Base-by-base conservation (phyloP, 1,284 basidiomycete species). In the Cutaneotrichosporon arboriforme region DNA sequence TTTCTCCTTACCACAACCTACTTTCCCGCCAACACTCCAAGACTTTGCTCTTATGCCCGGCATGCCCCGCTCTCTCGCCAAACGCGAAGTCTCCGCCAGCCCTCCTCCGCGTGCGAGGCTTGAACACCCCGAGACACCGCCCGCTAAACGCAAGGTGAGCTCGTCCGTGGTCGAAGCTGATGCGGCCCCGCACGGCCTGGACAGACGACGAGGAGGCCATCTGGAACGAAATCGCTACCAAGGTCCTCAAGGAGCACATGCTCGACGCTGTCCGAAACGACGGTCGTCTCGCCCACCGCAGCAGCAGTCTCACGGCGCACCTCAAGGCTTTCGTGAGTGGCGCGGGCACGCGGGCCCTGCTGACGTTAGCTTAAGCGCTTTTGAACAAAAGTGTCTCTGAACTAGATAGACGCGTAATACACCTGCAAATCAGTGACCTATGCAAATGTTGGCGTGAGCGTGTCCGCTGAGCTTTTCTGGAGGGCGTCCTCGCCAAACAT, bases 321-420 rank as follows among this genome's bases (percentile, higher is more conserved):
- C 43, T 59, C 22, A 55, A 52, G 8, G 60, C 65, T 21, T 46
- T 64, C 36, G 67, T 69, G 37, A 57, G 69, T 63, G 23, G 26
- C 21, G 8, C 5, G 12, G 8, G 1, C 8, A 1, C 4, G n/a
- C 5, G 12, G n/a, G 8, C 10, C 4, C 7, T 2, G 44, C 45
- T 58, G 23, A 51, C 21, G 9, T 13, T 42, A 58, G 56, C 21
- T 52, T 5, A 46, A 37, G 15, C 45, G 15, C 39, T 18, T n/a
- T 13, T 20, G 18, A 13, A 17, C 37, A 8, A n/a, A 7, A 38
- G 37, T 38, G 10, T 31, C 7, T 31, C 10, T 31, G 10, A 31
- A 10, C 26, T 31, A 10, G 7, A 31, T 31, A 10, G 37, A 38
- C 36, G 5, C 36, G 4, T 14, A 7, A 37, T 8, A 15, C 8